Base-by-base conservation (phyloP, 192 early-diverging fungal species). In the Coemansia sp. region DNA sequence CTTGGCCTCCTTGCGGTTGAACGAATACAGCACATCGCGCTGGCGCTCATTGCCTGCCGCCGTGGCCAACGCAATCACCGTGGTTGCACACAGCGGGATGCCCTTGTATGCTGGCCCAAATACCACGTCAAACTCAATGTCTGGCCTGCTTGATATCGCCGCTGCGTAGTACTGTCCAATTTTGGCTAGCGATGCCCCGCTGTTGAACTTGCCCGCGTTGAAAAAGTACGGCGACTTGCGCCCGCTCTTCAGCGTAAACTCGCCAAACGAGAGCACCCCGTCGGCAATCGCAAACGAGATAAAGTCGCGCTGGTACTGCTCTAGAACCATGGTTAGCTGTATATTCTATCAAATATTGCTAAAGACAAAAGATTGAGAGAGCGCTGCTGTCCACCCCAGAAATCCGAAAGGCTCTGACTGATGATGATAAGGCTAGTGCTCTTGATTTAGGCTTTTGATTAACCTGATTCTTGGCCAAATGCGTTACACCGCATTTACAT, bases 41-140 rank as follows among this genome's bases (percentile, higher is more conserved):
- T 55, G 51, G 3, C 26, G 31, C 18, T 60, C 81, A 3, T 10
- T 13, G 21, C 58, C 70, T 23, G 65, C 60, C 31, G 65, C 60
- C 33, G 69, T 76, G 26, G 87, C 84, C 58, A 99, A 82, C 5
- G 92, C 86, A 36, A 98, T 87, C 34, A 89, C 89, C 0, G 93
- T 89, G 6, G 94, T 78, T 18, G 91, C 87, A 2, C 93, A 93
- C 5, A 99, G 84, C 9, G 97, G 97, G 64, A 99, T 94, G 40
- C 95, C 97, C 86, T 99, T 99, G 88, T 99, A 99, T 10, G 97
- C 97, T 1, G 97, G 97, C 9, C 97, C 97, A 85, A 98, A 98
- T 40, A 99, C 76, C 18, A 97, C 87, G 77, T 95, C 92, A 73
- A 90, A 93, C 31, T 37, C 43, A 37, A 99, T 85, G 14, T 55